Evolutionary conservation across 495 filamentous ascomycete genomes (phyloP), one percentile per base, ranked within the genome.

Genomic region (Podospora pseudocomata): DNA sequence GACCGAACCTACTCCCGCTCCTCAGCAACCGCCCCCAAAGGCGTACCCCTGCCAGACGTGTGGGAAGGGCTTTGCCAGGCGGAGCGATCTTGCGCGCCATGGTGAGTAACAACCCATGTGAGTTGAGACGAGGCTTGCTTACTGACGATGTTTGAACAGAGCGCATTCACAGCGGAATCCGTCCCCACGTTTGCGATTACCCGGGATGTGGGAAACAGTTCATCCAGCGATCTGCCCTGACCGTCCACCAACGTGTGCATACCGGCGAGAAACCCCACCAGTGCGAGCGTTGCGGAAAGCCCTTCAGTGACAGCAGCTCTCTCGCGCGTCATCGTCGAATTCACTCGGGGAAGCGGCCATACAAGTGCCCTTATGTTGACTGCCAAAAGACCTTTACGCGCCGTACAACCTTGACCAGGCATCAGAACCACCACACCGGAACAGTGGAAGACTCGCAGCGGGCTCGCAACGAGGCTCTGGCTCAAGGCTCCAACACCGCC

Each of bases 371-470:
- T 1, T 99, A 94, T 73, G 93, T 92, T 16, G 93, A 98, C 74
- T 99, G 95, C 78, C 93, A 97, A 76, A 99, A 99, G 85, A 99
- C 96, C 0, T 99, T 99, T 76, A 99, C 95, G 2, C 89, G 95
- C 44, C 88, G 94, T 53, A 99, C 95, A 3, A 99, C 95, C 0
- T 80, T 99, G 68, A 99, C 96, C 7, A 88, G 95, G 34, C 95
- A 99, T 76, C 93, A 97, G 79, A 97, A 97, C 67, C 92, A 96
- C 66, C 95, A 99, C 74, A 95, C 92, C 32, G 95, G 94, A 5
- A 98, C 94, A 0, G 89, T 99, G 20, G 95, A 97, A 75, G 95
- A 99, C 76, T 91, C 95, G 7, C 93, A 92, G 5, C 90, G 88
- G 4, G 92, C 94, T 9, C 97, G 92, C 0, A 93, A 93, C 54